Base-by-base conservation (phyloP, 176 grass and related monocot species). In the Aegilops sharonensis region DNA sequence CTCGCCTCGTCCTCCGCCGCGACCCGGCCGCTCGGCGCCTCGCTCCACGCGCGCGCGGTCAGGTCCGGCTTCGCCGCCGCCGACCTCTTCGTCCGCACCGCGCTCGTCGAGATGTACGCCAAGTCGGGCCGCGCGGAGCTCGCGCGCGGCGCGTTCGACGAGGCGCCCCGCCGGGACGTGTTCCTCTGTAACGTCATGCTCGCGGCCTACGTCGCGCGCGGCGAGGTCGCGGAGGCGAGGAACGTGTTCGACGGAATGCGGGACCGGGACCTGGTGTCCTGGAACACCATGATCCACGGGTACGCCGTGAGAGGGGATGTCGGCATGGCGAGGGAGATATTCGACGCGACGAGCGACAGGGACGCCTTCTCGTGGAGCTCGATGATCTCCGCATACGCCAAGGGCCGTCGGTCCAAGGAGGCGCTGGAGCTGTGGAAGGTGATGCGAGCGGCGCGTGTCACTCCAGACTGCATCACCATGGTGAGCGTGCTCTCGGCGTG, bases 251-350 rank as follows among this genome's bases (percentile, higher is more conserved):
- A 93, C 76, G 89, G 76, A 75, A 93, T 95, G 89, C 84, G 64
- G 21, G 65, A 42, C 0, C 88, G 89, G 75, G 94, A 93, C 54
- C 42, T 91, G 48, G 91, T 89, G 35, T 89, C 94, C 12, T 93
- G 91, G 94, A 95, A 95, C 82, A 95, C 94, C 25, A 87, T 95
- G 91, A 89, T 95, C 80, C 89, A 89, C 40, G 94, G 94, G 21
- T 91, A 95, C 18, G 74, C 91, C 14, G 65, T 72, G 29, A 89
- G 32, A 1, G 91, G 87, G 15, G 78, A 91, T 3, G 76, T 91
- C n/a, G 4, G 15, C 25, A 72, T 81, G 72, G 91, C 94, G 64
- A 84, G 81, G 62, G 91, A 91, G 71, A 80, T 95, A 32, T 95
- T 95, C 34, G 89, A 95, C 0, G 59, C 68, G 27, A 89, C 78